Conservation (phyloP, 495 filamentous ascomycete genomes). For the Astrothelium subdiscretum region DNA sequence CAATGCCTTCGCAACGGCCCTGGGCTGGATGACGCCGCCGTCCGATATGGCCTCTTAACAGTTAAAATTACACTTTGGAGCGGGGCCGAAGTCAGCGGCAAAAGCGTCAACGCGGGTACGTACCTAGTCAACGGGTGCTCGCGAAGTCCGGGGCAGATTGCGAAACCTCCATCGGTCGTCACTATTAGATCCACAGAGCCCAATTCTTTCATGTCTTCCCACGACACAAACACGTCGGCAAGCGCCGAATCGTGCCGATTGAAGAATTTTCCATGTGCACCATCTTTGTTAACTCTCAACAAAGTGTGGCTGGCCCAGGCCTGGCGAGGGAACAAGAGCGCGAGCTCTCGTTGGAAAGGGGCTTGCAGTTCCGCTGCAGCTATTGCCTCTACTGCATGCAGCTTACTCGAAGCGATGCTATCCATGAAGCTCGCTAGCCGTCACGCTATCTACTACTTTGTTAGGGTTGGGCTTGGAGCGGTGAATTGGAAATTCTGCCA, state of each 20-base stretch:
- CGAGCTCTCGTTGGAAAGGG: neutral
- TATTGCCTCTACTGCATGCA: neutral
- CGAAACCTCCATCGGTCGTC: neutral
- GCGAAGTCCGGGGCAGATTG: constrained; percentile 1
- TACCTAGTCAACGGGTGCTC: neutral
- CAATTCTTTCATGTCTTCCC: no score
- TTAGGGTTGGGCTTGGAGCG: neutral
- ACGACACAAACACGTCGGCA: no score
- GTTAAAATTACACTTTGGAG: neutral
- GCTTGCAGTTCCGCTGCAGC: neutral
- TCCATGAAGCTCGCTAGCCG: neutral
- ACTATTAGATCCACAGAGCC: neutral
- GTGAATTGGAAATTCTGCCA: neutral
- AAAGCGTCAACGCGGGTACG: constrained; percentile 1
- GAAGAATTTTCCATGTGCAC: neutral
- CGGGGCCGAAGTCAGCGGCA: constrained; percentile 1
- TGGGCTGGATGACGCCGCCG: neutral
- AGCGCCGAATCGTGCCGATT: neutral
- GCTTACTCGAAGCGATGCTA: neutral
- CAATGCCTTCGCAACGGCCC: neutral
- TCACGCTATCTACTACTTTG: neutral
- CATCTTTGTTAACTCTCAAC: neutral
- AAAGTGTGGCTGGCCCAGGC: neutral
- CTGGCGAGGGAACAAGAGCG: neutral
- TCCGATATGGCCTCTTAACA: neutral